phyloP scores from a whole-genome alignment of 1,284 basidiomycete species.

The Moesziomyces sp. region DNA sequence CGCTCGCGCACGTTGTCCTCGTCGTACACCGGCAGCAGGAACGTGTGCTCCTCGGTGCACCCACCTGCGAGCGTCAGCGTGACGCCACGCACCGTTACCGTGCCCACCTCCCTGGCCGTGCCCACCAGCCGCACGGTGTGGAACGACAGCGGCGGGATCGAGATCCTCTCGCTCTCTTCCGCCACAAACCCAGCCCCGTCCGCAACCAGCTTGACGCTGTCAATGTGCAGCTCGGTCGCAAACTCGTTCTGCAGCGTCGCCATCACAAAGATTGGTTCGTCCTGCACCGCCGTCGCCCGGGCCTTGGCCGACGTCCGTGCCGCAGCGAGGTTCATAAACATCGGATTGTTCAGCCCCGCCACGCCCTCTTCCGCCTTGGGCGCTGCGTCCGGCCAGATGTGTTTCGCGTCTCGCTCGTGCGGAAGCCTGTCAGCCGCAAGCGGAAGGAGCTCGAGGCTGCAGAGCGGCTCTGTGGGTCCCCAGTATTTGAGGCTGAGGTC shows the following conservation, averaged over 20 bases:
- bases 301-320: conserved; percentile 31
- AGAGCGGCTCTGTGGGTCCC: conserved; percentile 73
- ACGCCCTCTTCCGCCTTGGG: conserved; percentile 16
- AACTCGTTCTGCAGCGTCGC: conserved; percentile 90
- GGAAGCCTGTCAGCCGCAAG: conserved; percentile 79
- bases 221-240: conserved; percentile 86
- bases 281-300: conserved; percentile 79
- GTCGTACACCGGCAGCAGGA: conserved; percentile 80
- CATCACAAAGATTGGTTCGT: conserved; percentile 82
- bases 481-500: conserved; percentile 64
- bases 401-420: conserved; percentile 73
- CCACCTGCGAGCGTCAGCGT: conserved; percentile 78
- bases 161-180: conserved; percentile 72
- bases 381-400: neutral
- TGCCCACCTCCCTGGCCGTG: conserved; percentile 76
- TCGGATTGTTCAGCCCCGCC: conserved; percentile 35
- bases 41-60: conserved; percentile 75
- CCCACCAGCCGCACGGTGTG: conserved; percentile 80
- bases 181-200: conserved; percentile 77
- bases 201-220: conserved; percentile 82
- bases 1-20: conserved; percentile 77
- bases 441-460: conserved; percentile 81
- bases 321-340: conserved; percentile 48
- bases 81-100: conserved; percentile 80
- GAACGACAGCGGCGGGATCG: conserved; percentile 79